Base-by-base conservation (phyloP, 148 eudicot genomes). In the Rhododendron griersonianum region DNA sequence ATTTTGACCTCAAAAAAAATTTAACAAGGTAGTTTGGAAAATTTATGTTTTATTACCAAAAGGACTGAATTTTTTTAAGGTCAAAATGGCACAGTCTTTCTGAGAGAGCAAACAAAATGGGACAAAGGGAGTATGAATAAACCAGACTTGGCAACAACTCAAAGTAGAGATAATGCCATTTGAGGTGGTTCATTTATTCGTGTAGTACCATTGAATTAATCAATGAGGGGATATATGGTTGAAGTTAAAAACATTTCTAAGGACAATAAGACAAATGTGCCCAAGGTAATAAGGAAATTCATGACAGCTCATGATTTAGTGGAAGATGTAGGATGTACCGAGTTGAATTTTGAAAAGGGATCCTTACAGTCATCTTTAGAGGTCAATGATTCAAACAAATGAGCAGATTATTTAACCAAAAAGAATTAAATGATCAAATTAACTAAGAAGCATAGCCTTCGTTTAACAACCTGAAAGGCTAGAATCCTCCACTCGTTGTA, bases 401-500 rank as follows among this genome's bases (percentile, higher is more conserved):
- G 69, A 63, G 28, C 28, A 63, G 23, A 63, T 63, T 63, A 23
- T 63, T 23, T 23, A 63, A 63, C 25, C 11, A 23, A 23, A 63
- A 63, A 23, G 2, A 7, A 21, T 2, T 63, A 25, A 45, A 50
- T 19, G 63, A 50, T 11, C 3, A 84, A 83, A 84, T 9, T 10
- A 73, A 33, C 61, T 28, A 15, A 51, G 30, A n/a, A 63, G 44
- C 41, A 1, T 18, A 65, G 15, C 18, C 41, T 45, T 61, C 67
- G 35, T n/a, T 47, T 48, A 89, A 91, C 87, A 59, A 96, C 98
- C 94, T 79, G 82, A 81, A 87, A 80, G 88, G 78, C 88, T 94
- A 80, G 82, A 89, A 89, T 94, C 95, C 81, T 92, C 95, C 16
- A 98, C 95, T 81, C 94, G 91, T 85, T 95, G 98, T 53, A 97